phyloP scores from a whole-genome alignment of 148 eudicot species.

The Arctostaphylos glauca region DNA sequence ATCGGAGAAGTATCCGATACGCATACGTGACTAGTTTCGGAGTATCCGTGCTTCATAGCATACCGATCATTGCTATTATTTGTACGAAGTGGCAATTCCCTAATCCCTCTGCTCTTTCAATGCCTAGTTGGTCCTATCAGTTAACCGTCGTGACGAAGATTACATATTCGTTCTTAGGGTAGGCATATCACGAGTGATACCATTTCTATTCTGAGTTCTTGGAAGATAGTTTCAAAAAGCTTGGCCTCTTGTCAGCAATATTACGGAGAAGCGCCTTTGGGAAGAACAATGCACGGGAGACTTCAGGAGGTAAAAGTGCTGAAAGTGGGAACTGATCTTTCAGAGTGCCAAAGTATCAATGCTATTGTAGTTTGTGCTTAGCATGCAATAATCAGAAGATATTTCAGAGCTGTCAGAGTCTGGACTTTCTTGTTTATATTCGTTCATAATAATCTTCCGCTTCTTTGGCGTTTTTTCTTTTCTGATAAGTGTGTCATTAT shows the following conservation, averaged over 20 bases:
- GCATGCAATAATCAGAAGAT: not conserved
- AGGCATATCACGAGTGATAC: not conserved
- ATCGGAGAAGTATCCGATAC: no score
- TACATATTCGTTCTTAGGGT: not conserved
- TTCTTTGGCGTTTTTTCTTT: not conserved
- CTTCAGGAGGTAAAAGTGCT: not conserved
- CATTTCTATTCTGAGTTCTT: not conserved
- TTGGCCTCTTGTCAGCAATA: not conserved
- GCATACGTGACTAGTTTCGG: no score
- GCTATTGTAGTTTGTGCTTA: not conserved
- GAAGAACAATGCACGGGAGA: not conserved
- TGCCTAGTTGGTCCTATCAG: not conserved
- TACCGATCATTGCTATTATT: not conserved
- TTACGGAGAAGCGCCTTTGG: not conserved
- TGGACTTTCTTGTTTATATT: not conserved
- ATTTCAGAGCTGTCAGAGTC: not conserved
- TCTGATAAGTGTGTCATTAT: not conserved
- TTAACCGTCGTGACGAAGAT: not conserved
- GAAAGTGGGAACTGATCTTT: not conserved
- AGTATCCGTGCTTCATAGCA: no score
- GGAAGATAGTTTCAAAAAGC: conserved; percentile 1
- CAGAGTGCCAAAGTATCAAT: conserved; percentile 1
- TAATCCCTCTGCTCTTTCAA: not conserved
- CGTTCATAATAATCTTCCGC: not conserved
- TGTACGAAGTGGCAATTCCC: not conserved